phyloP scores from a whole-genome alignment of 345 rosid genomes.

The Ceriops tagal region DNA sequence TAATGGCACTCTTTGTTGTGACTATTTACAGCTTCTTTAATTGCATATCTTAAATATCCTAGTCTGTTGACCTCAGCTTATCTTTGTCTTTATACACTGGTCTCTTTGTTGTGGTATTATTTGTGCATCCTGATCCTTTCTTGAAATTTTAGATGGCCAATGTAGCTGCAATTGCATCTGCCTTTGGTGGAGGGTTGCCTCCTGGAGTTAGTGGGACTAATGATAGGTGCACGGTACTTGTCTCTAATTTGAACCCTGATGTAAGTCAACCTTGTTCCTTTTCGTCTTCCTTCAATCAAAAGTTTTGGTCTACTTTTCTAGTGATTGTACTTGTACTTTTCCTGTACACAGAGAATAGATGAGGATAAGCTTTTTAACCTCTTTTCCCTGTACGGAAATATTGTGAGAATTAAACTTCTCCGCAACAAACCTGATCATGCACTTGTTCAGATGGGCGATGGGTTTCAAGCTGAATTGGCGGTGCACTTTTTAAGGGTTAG shows the following conservation, averaged over 20 bases:
- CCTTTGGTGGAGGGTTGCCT: slow-evolving; percentile 95
- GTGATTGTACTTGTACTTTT: slow-evolving; percentile 15
- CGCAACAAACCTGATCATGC: slow-evolving; percentile 98
- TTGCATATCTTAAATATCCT: background rate
- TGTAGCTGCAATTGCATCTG: slow-evolving; percentile 90
- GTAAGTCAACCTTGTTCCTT: slow-evolving; percentile 40
- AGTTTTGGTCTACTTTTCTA: slow-evolving; percentile 4
- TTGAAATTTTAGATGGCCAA: slow-evolving; percentile 61
- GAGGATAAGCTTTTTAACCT: slow-evolving; percentile 95
- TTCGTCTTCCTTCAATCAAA: background rate
- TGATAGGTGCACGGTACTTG: slow-evolving; percentile 89
- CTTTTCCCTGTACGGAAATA: slow-evolving; percentile 94
- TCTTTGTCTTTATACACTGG: background rate
- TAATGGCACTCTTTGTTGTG: background rate
- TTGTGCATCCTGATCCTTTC: background rate
- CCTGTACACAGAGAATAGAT: slow-evolving; percentile 58
- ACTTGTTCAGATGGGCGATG: slow-evolving; percentile 97
- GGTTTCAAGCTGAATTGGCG: slow-evolving; percentile 94
- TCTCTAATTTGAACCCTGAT: slow-evolving; percentile 82
- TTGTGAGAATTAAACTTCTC: slow-evolving; percentile 85
- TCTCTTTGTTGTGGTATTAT: background rate
- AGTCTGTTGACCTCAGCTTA: background rate
- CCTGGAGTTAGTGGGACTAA: slow-evolving; percentile 94
- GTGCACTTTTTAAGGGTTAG: slow-evolving; percentile 91
- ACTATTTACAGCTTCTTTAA: slow-evolving; percentile 2